phyloP scores from a whole-genome alignment of 805 yeast genomes.

The Wickerhamomyces subpelliculosus region DNA sequence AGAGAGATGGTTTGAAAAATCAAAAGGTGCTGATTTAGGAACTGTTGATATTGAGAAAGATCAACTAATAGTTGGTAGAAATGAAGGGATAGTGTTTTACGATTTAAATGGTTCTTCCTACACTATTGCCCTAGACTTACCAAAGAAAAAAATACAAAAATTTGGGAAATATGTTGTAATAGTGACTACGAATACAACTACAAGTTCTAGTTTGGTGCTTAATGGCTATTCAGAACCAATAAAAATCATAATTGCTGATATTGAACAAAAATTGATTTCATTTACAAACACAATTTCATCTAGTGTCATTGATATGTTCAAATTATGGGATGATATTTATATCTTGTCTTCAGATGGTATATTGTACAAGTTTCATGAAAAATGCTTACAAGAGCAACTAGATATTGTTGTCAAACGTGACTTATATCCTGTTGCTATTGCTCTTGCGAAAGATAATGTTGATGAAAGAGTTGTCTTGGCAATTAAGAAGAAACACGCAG shows the following conservation, averaged over 20 bases:
- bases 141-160: constrained; percentile 45
- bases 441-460: constrained; percentile 41
- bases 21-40: constrained; percentile 40
- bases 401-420: constrained; percentile 64
- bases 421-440: constrained; percentile 64
- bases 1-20: constrained; percentile 35
- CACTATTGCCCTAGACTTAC: constrained; percentile 47
- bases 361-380: constrained; percentile 61
- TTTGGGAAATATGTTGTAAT: constrained; percentile 53
- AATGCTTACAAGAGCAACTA: constrained; percentile 58
- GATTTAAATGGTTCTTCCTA: constrained; percentile 46
- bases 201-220: constrained; percentile 25
- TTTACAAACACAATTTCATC: constrained; percentile 64
- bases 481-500: constrained; percentile 60
- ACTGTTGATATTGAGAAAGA: constrained; percentile 34
- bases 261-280: constrained; percentile 60
- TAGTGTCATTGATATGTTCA: constrained; percentile 51
- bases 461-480: constrained; percentile 26
- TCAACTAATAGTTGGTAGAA: constrained; percentile 57
- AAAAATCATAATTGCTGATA: constrained; percentile 61
- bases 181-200: constrained; percentile 40
- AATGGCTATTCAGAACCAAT: constrained; percentile 36
- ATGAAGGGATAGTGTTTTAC: constrained; percentile 59
- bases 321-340: constrained; percentile 49
- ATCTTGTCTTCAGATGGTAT: constrained; percentile 72